Base-by-base conservation (phyloP, 148 eudicot species). In the Agrostemma githago region DNA sequence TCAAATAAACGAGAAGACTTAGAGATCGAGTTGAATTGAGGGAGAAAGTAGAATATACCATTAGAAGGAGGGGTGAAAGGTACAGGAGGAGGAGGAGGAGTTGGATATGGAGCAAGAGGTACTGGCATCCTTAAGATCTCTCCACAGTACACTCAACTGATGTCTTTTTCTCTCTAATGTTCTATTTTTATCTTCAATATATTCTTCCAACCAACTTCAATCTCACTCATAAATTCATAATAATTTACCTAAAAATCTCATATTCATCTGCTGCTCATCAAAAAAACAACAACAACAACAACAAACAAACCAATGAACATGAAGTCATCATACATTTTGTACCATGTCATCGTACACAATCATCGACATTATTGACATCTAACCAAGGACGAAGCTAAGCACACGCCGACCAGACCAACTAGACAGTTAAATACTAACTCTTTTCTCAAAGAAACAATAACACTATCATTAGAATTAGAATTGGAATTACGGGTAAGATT, bases 71-170 rank as follows among this genome's bases (percentile, higher is more conserved):
- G 88, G 3, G 92, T 84, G 66, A 83, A 84, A 64, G 94, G 80
- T 60, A 78, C 82, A 16, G 72, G 72, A 26, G 38, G 37, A 66
- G 68, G 68, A 26, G 93, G 84, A 77, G 92, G 83, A 37, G 85
- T 76, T 66, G 97, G 97, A 86, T 89, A 89, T 8, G 97, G 93
- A 79, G 93, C 97, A 80, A 91, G 89, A 83, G 97, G 97, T 72
- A 89, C 92, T 59, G 97, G 92, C 97, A 91, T 91, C 65, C 80
- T 51, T 77, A 68, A 40, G 70, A 54, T 62, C 70, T 40, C 42
- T 19, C 12, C 16, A 5, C 46, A n/a, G n/a, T n/a, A n/a, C n/a
- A n/a, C n/a, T n/a, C 4, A 7, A 5, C 43, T 26, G 34, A 26
- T 26, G 34, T 34, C 53, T 37, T 3, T 7, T 39, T 44, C 20